Conservation (phyloP, 2,329 filamentous ascomycete species). For the Sclerotinia minor region DNA sequence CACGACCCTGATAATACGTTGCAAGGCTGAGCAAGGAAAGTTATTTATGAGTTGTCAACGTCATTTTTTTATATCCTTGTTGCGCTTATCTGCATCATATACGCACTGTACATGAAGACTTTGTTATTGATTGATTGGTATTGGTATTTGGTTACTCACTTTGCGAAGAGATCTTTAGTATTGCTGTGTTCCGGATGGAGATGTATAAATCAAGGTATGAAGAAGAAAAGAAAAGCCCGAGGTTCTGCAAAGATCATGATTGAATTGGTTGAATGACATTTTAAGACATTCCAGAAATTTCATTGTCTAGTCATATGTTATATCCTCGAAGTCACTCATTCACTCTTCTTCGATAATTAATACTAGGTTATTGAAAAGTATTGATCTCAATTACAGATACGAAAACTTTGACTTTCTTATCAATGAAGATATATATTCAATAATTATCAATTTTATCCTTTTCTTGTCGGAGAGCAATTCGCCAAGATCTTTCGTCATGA, state of each 20-base stretch:
- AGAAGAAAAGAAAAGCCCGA: neutral
- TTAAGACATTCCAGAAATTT: neutral
- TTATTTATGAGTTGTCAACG: constrained; percentile 9
- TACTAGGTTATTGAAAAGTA: neutral
- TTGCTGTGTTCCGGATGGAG: neutral
- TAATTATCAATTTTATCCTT: neutral
- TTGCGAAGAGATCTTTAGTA: neutral
- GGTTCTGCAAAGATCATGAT: neutral
- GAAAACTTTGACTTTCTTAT: neutral
- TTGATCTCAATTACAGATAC: neutral
- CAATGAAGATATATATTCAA: neutral
- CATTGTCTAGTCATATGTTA: constrained; percentile 2
- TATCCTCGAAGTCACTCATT: neutral
- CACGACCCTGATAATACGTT: neutral
- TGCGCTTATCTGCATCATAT: neutral
- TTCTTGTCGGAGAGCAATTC: neutral
- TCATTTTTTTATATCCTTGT: constrained; percentile 6
- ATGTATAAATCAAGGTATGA: neutral
- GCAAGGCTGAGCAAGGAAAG: constrained; percentile 13
- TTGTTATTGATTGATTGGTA: neutral
- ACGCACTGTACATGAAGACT: no score
- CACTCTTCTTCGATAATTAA: neutral
- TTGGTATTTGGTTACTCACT: neutral
- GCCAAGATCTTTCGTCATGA: constrained; percentile 15
- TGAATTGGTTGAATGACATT: no score